Conservation (phyloP, 352 stramenopile species). For the Pythium oligandrum region DNA sequence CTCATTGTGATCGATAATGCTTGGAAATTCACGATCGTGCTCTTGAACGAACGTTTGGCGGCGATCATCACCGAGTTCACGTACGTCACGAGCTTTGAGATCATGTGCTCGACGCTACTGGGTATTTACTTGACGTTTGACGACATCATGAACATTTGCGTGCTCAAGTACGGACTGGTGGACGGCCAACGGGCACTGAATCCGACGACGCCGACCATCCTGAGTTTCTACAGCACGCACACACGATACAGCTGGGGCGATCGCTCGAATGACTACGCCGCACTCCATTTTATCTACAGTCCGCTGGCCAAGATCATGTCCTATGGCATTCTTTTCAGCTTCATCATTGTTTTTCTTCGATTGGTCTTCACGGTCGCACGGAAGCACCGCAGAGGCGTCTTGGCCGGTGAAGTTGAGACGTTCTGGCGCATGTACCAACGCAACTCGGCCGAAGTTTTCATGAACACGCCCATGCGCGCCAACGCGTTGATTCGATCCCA, state of each 20-base stretch:
- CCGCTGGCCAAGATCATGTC: slow-evolving; percentile 16
- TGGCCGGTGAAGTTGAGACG: slow-evolving; percentile 10
- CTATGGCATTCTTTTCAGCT: slow-evolving; percentile 15
- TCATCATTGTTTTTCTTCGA: slow-evolving; percentile 6
- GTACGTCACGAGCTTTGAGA: slow-evolving; percentile 19
- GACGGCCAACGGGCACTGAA: slow-evolving; percentile 17
- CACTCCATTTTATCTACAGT: slow-evolving; percentile 12
- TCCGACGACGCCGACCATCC: slow-evolving; percentile 4
- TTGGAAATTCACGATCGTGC: slow-evolving; percentile 13
- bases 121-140: slow-evolving; percentile 11
- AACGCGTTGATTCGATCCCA: slow-evolving; percentile 21
- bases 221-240: slow-evolving; percentile 18
- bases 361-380: slow-evolving; percentile 7
- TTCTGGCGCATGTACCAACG: slow-evolving; percentile 22
- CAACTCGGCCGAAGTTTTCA: slow-evolving; percentile 25
- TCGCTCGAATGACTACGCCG: slow-evolving; percentile 6
- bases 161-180: slow-evolving; percentile 12
- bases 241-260: slow-evolving; percentile 21
- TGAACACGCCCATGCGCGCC: slow-evolving; percentile 18
- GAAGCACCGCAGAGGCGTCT: slow-evolving; percentile 7
- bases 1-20: slow-evolving; percentile 16
- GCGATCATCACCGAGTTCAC: slow-evolving; percentile 21
- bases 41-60: slow-evolving; percentile 8
- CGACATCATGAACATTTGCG: slow-evolving; percentile 12
- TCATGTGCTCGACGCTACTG: slow-evolving; percentile 21